Base-by-base conservation (phyloP, 73 alveolate species). In the Paraurostyla sp. region DNA sequence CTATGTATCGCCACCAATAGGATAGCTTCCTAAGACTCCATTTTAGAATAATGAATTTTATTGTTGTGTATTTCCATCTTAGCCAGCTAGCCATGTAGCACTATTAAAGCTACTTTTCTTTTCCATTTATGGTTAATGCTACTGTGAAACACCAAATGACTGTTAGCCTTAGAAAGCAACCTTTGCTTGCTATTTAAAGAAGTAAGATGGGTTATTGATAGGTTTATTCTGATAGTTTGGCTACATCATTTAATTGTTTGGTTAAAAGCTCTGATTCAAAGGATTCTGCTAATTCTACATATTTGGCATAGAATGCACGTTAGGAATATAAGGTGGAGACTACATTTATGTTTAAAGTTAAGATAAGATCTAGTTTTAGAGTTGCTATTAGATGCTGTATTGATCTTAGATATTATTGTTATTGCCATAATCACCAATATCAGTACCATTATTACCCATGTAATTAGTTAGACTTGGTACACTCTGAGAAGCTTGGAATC, bases 231-330 rank as follows among this genome's bases (percentile, higher is more conserved):
- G 52, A 49, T 50, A 49, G 4, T 11, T 30, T n/a, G 16, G n/a
- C 18, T 13, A 43, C 15, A 38, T 38, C 35, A 36, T 16, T 32
- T 69, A 30, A 13, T 35, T 7, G 7, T 40, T 13, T 40, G n/a
- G n/a, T 46, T 3, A 49, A 13, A 20, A 15, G 20, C 11, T 7
- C 3, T 25, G 15, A 46, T 50, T 75, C 4, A 4, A 11, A n/a
- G 29, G 7, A 49, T 43, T 43, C 56, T 13, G 29, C 33, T 48
- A 22, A 48, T 69, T 41, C 23, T 35, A 46, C 69, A 46, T 75
- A 46, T 43, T 46, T 23, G 69, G 69, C 69, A 75, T 48, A 46
- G 73, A 46, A 35, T 75, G 87, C 16, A 75, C 69, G 33, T 71
- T 35, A 11, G 48, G 15, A 16, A 69, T 15, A 6, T 23, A 43